Percentiles rank a stretch among this genome's conserved stretches.
These are phyloP conservation scores for Ceratocystis lukuohia DNA, from an alignment of 2,329 filamentous ascomycete genomes.

Conservation along the genomic window DNA sequence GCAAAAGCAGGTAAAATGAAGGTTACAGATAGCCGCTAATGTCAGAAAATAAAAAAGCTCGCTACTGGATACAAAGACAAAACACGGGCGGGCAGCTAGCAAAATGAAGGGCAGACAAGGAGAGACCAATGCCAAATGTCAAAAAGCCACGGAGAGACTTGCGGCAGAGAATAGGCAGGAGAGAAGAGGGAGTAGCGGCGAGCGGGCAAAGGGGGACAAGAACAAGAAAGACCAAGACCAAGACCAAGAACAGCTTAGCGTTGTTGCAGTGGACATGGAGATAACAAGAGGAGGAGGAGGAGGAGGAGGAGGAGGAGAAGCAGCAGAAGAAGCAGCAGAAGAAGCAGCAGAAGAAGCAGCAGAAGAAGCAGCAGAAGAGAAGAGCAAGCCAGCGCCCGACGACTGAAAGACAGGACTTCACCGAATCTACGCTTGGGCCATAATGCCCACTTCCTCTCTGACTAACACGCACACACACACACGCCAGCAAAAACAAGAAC, in stretches of 20 bases:
- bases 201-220: no score
- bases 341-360: background rate
- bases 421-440: background rate
- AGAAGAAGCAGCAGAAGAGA: no score
- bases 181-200: background rate
- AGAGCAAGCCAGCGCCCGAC: background rate
- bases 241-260: no score
- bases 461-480: background rate
- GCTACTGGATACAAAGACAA: background rate
- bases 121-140: background rate
- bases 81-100: background rate
- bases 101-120: background rate
- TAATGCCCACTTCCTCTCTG: background rate
- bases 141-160: background rate
- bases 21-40: slow-evolving; percentile 5
- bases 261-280: no score
- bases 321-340: background rate
- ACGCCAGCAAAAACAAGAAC: background rate
- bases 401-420: background rate
- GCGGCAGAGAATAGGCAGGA: background rate
- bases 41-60: background rate
- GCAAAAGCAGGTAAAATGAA: background rate
- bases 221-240: no score
- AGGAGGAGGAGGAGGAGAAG: no score
- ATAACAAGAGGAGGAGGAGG: no score